Evolutionary conservation across 495 filamentous ascomycete genomes (phyloP), one percentile per base, ranked within the genome.

Genomic region (Cudoniella acicularis): DNA sequence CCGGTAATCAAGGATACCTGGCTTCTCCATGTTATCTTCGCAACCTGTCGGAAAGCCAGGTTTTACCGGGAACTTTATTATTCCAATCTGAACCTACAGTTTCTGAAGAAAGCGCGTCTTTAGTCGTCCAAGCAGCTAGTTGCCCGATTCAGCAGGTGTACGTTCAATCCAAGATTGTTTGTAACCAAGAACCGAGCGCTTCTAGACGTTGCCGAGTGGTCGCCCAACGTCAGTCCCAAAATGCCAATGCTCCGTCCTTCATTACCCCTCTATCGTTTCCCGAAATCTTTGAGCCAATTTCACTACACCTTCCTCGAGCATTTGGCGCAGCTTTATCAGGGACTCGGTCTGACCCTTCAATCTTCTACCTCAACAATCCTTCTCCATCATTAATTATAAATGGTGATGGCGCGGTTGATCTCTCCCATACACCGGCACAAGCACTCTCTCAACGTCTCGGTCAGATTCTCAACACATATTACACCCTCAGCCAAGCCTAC

Each of bases 91-190:
- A 9, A 21, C 43, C 11, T 3, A n/a, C 17, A 46, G 8, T n/a
- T 8, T n/a, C 43, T 21, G 43, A 8, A n/a, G 43, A 46, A 21
- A 16, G 8, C n/a, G 11, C n/a, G 3, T 17, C 24, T 6, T 10
- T 17, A 17, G 26, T 17, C 2, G 23, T 8, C 3, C n/a, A 22
- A 6, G n/a, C 26, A 43, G 52, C 52, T 3, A 9, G 3, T 6
- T 55, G 52, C 36, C 25, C 6, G 10, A 11, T 45, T 2, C 6
- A 42, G 13, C 30, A 43, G 13, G 27, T 55, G 9, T 55, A 55
- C 36, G 52, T 55, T 3, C 23, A 55, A 25, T 55, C 52, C 8
- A 10, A 55, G 16, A 16, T 55, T 3, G 8, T 21, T 45, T 55
- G 52, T 45, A 43, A 17, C 8, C 3, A 9, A 18, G 3, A 16